Evolutionary conservation across 2,329 filamentous ascomycete genomes (phyloP).

Genomic region (Nigrospora oryzae): DNA sequence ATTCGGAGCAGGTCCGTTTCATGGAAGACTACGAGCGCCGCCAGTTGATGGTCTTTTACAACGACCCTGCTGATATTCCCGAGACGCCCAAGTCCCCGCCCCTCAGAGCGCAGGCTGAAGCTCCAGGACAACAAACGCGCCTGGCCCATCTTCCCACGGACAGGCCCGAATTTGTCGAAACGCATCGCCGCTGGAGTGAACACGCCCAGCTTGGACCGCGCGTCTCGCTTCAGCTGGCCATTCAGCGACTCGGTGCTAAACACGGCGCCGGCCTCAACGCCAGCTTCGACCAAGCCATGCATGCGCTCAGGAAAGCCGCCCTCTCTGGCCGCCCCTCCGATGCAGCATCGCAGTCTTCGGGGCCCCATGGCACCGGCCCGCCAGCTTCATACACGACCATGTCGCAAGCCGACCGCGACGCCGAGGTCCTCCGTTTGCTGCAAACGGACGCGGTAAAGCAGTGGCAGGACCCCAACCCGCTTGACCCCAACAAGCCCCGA

Average conservation of each 20-base stretch:
- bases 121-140: not conserved
- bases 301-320: not conserved
- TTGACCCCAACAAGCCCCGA: slow-evolving; percentile 21
- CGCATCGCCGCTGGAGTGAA: slow-evolving; percentile 41
- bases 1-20: slow-evolving; percentile 45
- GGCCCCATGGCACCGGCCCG: not conserved
- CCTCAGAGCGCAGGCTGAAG: slow-evolving; percentile 17
- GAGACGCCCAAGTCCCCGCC: slow-evolving; percentile 46
- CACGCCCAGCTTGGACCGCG: slow-evolving; percentile 31
- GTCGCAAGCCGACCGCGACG: slow-evolving; percentile 25
- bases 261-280: slow-evolving; percentile 18
- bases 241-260: slow-evolving; percentile 31
- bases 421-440: slow-evolving; percentile 31
- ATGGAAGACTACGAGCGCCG: slow-evolving; percentile 49
- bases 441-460: slow-evolving; percentile 31
- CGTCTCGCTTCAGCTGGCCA: slow-evolving; percentile 31
- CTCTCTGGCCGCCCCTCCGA: not conserved
- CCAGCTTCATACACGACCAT: slow-evolving; percentile 12
- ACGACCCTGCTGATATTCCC: slow-evolving; percentile 44
- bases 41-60: slow-evolving; percentile 55
- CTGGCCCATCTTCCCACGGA: slow-evolving; percentile 27
- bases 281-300: not conserved
- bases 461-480: slow-evolving; percentile 33
- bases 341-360: not conserved
- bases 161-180: slow-evolving; percentile 35